Conservation (phyloP, 768 basidiomycete species). For the Tephrocybe rancida region DNA sequence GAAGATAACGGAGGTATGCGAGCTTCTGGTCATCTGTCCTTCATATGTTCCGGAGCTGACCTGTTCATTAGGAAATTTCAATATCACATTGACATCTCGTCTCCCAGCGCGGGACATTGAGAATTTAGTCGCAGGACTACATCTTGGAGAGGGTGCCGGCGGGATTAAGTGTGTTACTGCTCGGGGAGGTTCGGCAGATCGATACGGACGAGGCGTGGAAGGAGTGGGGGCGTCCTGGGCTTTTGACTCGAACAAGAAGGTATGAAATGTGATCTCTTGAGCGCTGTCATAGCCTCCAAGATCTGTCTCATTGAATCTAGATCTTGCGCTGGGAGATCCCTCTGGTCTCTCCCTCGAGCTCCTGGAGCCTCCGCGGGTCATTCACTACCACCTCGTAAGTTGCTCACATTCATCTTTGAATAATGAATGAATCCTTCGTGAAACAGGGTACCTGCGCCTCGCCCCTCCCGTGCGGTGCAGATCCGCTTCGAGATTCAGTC, state of each 20-base stretch:
- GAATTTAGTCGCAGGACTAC: slow-evolving; percentile 68
- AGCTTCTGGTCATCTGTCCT: neutral
- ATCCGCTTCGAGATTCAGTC: slow-evolving; percentile 72
- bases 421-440: neutral
- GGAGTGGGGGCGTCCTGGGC: slow-evolving; percentile 68
- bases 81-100: slow-evolving; percentile 64
- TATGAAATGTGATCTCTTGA: slow-evolving; percentile 24
- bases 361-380: slow-evolving; percentile 76
- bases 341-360: slow-evolving; percentile 64
- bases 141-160: slow-evolving; percentile 73
- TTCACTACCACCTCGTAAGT: slow-evolving; percentile 42
- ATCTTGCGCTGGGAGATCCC: slow-evolving; percentile 80
- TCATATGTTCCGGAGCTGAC: slow-evolving; percentile 2
- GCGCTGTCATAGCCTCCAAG: neutral
- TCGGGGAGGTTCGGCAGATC: slow-evolving; percentile 42
- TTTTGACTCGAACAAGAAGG: slow-evolving; percentile 72
- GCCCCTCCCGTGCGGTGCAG: slow-evolving; percentile 77
- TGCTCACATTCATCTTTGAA: neutral
- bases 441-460: slow-evolving; percentile 39
- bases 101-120: slow-evolving; percentile 69
- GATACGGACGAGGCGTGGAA: slow-evolving; percentile 24
- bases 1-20: slow-evolving; percentile 43
- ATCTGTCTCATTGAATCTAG: slow-evolving; percentile 37
- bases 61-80: slow-evolving; percentile 52
- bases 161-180: slow-evolving; percentile 73